Conservation (phyloP, 176 grass and related monocot species). For the Hsuehochloa calcarea region DNA sequence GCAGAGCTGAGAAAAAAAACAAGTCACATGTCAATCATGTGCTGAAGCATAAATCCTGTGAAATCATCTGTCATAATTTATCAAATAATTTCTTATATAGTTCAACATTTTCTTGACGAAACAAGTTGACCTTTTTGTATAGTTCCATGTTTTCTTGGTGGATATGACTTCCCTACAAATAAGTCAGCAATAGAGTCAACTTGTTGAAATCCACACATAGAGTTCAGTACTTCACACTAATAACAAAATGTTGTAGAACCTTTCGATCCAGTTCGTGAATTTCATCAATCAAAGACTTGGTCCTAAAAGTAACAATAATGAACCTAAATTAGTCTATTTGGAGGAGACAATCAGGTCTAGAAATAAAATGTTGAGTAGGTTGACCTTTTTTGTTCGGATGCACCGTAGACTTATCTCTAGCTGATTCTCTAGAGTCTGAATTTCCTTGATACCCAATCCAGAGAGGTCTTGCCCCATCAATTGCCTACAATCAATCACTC, state of each 20-base stretch:
- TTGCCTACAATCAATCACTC: constrained; percentile 37
- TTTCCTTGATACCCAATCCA: constrained; percentile 55
- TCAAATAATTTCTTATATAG: constrained; percentile 64
- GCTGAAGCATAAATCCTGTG: background rate
- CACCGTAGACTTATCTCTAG: constrained; percentile 58
- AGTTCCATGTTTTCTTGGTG: constrained; percentile 79
- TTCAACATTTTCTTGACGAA: constrained; percentile 67
- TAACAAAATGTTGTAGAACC: constrained; percentile 35
- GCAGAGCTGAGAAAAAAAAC: constrained; percentile 37
- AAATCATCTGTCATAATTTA: constrained; percentile 16
- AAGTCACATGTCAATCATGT: background rate
- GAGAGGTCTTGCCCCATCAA: constrained; percentile 83
- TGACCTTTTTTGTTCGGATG: constrained; percentile 68
- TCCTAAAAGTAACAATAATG: constrained; percentile 50
- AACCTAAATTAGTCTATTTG: constrained; percentile 22
- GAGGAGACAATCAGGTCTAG: constrained; percentile 2
- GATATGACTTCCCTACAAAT: constrained; percentile 65
- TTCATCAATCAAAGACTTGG: constrained; percentile 63
- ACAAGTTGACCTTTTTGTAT: constrained; percentile 61
- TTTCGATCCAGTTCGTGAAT: constrained; percentile 75
- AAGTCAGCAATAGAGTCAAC: constrained; percentile 26
- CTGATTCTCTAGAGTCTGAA: constrained; percentile 70
- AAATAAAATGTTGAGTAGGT: background rate
- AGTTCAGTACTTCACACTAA: background rate
- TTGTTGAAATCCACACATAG: background rate